Evolutionary conservation across 805 yeast genomes (phyloP).

Genomic region (Nakazawaea laoshanensis): DNA sequence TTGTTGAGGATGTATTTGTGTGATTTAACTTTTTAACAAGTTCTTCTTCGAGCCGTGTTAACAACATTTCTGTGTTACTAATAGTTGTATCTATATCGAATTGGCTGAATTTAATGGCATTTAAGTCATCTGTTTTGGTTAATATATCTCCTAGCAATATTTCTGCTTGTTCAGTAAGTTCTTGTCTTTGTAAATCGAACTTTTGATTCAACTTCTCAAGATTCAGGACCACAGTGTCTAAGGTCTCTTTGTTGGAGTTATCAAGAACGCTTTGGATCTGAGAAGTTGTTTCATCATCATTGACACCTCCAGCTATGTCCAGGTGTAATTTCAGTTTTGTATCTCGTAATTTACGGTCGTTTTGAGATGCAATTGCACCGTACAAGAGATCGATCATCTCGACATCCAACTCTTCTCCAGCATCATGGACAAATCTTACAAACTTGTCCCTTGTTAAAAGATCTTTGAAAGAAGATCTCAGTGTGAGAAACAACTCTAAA

Average conservation of each 20-base stretch:
- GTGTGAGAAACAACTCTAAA: constrained; percentile 8
- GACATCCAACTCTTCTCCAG: not conserved
- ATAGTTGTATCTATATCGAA: constrained; percentile 15
- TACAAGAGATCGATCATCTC: constrained; percentile 3
- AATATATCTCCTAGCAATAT: constrained; percentile 18
- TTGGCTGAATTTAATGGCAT: constrained; percentile 21
- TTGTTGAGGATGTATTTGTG: not conserved
- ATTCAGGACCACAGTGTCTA: constrained; percentile 12
- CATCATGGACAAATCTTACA: not conserved
- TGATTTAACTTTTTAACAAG: constrained; percentile 1
- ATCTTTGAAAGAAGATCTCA: constrained; percentile 8
- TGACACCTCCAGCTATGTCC: not conserved
- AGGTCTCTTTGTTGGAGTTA: constrained; percentile 6
- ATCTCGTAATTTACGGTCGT: constrained; percentile 6
- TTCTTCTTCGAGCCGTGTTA: constrained; percentile 14
- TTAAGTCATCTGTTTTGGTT: constrained; percentile 16
- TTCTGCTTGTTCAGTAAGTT: constrained; percentile 20
- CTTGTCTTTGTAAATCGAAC: constrained; percentile 17
- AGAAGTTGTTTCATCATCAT: not conserved
- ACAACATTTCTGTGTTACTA: constrained; percentile 12
- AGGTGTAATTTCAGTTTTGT: not conserved
- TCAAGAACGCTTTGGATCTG: not conserved
- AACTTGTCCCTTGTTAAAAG: constrained; percentile 7
- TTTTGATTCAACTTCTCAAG: constrained; percentile 20
- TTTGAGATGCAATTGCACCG: constrained; percentile 1